Conservation (phyloP, 352 stramenopile species). For the Pythium catenulatum region DNA sequence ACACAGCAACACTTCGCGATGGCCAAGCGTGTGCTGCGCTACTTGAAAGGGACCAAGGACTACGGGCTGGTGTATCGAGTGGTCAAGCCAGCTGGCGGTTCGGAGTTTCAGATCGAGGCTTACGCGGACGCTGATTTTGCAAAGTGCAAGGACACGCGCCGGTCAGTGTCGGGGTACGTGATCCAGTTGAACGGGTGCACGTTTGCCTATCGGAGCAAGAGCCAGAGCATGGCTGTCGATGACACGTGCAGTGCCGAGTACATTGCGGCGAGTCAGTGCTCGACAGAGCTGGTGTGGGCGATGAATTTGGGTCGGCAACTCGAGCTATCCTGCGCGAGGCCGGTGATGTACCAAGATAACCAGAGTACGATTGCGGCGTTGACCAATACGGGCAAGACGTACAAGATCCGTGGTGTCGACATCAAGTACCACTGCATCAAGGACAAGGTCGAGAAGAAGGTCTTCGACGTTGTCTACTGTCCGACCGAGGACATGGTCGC, state of each 20-base stretch:
- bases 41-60: constrained; percentile 14
- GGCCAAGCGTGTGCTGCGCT: constrained; percentile 31
- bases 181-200: constrained; percentile 8
- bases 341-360: constrained; percentile 18
- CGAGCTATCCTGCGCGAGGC: neutral
- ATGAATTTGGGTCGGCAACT: constrained; percentile 20
- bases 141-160: neutral
- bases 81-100: too few species aligned
- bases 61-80: constrained; percentile 23
- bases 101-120: neutral
- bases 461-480: neutral
- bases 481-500: constrained; percentile 8
- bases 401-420: constrained; percentile 27
- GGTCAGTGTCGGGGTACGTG: constrained; percentile 22
- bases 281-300: constrained; percentile 10
- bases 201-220: constrained; percentile 7
- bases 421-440: constrained; percentile 26
- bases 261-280: constrained; percentile 12
- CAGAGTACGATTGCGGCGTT: constrained; percentile 6
- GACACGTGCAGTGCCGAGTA: constrained; percentile 39
- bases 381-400: neutral
- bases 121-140: constrained; percentile 38
- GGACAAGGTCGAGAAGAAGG: neutral
- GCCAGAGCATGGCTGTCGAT: neutral
- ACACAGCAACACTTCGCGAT: constrained; percentile 19